Conservation (phyloP, 2,329 filamentous ascomycete genomes). For the Colletotrichum scovillei region DNA sequence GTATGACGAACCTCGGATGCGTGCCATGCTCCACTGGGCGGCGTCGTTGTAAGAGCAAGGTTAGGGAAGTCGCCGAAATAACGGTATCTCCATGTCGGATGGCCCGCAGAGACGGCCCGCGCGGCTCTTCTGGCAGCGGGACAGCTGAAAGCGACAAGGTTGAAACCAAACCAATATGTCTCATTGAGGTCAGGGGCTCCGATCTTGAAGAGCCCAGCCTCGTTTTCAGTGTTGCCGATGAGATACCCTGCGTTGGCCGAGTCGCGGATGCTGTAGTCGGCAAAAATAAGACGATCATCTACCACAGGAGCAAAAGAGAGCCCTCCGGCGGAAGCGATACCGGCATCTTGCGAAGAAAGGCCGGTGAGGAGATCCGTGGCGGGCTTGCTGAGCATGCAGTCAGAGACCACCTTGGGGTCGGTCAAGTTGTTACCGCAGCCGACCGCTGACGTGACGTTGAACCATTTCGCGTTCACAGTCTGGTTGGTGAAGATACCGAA, state of each 20-base stretch:
- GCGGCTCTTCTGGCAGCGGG: constrained; percentile 42
- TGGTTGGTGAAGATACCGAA: constrained; percentile 41
- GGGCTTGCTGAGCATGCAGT: constrained; percentile 28
- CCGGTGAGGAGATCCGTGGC: constrained; percentile 18
- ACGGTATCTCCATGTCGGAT: constrained; percentile 51
- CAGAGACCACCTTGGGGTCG: constrained; percentile 38
- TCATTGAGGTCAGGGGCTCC: constrained; percentile 38
- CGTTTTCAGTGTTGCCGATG: constrained; percentile 47
- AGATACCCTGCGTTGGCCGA: constrained; percentile 32
- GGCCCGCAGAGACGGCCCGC: constrained; percentile 38
- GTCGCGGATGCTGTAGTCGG: constrained; percentile 21
- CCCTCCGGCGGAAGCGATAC: background rate
- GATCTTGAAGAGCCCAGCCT: constrained; percentile 44
- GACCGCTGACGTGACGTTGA: constrained; percentile 38
- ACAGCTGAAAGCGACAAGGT: constrained; percentile 47
- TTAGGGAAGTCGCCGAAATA: constrained; percentile 51
- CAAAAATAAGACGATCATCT: constrained; percentile 22
- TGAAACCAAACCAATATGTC: constrained; percentile 42
- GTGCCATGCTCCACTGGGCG: constrained; percentile 49
- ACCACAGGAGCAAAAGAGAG: constrained; percentile 22
- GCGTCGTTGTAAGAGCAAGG: constrained; percentile 40
- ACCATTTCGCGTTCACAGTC: constrained; percentile 22
- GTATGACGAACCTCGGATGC: constrained; percentile 40
- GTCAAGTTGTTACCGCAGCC: constrained; percentile 43
- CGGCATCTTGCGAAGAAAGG: background rate